Conservation (phyloP, 2,329 filamentous ascomycete species). For the Furcasterigmium sp. region DNA sequence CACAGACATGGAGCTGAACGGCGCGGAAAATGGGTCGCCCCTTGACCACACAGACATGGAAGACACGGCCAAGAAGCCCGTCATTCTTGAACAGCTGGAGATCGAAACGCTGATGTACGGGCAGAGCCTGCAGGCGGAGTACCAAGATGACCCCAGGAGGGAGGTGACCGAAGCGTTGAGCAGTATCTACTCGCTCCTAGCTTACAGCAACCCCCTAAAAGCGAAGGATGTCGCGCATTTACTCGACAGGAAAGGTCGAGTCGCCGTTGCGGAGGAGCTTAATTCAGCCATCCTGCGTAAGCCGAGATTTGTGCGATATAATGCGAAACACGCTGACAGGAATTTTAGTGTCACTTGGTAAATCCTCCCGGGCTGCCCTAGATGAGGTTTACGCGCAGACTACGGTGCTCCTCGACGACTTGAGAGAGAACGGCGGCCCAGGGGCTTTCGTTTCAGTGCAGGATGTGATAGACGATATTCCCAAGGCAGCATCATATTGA, state of each 20-base stretch:
- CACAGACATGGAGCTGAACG: constrained; percentile 52
- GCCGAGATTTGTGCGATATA: constrained; percentile 21
- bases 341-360: constrained; percentile 73
- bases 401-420: constrained; percentile 75
- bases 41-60: constrained; percentile 55
- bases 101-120: constrained; percentile 73
- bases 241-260: constrained; percentile 69
- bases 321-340: constrained; percentile 12
- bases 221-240: constrained; percentile 71
- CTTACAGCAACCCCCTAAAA: constrained; percentile 75
- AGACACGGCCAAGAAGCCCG: constrained; percentile 18
- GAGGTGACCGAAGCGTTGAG: constrained; percentile 69
- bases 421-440: constrained; percentile 72
- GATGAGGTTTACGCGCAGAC: constrained; percentile 86
- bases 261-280: constrained; percentile 82
- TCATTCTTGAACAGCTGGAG: constrained; percentile 44
- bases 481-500: constrained; percentile 17
- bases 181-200: constrained; percentile 84
- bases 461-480: constrained; percentile 42
- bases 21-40: constrained; percentile 27
- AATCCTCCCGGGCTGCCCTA: constrained; percentile 79
- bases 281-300: constrained; percentile 88
- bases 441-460: constrained; percentile 72
- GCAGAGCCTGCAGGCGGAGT: constrained; percentile 71
- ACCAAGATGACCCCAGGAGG: constrained; percentile 62